Percentiles rank a stretch among this genome's conserved stretches.
Conservation (phyloP, 108 stramenopile species). For the Epipyxis sp. region DNA sequence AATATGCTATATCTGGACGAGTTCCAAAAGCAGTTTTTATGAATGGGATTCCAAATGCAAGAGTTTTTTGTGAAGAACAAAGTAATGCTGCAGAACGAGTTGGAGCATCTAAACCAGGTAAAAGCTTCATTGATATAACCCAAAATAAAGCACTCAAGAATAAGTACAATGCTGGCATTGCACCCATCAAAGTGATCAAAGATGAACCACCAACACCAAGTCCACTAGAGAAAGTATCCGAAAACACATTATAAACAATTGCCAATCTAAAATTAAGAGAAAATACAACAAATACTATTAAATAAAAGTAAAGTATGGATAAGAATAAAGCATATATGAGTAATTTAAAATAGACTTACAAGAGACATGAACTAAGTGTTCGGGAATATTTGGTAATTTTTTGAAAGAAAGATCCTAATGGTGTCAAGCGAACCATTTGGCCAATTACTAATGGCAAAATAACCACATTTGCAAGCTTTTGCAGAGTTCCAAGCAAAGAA, state of each 20-base stretch:
- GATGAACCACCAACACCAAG: background rate
- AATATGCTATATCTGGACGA: background rate
- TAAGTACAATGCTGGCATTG: conserved; percentile 5
- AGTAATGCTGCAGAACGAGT: conserved; percentile 3
- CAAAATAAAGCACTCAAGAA: background rate
- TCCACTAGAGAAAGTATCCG: background rate
- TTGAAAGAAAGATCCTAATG: background rate
- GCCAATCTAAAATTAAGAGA: too few relatives aligned
- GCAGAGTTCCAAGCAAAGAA: conserved; percentile 2
- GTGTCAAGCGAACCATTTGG: background rate
- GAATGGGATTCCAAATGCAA: conserved; percentile 13
- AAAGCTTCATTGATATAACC: background rate
- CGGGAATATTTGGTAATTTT: background rate
- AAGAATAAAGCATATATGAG: too few relatives aligned
- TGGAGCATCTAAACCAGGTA: background rate
- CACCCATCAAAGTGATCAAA: background rate
- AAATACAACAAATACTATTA: too few relatives aligned
- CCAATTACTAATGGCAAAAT: background rate
- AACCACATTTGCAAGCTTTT: conserved; percentile 7
- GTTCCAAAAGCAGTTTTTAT: conserved; percentile 3
- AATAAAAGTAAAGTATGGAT: too few relatives aligned
- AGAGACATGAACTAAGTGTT: background rate
- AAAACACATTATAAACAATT: conserved; percentile 14
- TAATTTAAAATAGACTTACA: too few relatives aligned
- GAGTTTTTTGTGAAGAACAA: conserved; percentile 5